Evolutionary conservation across 768 basidiomycete species (phyloP).

Genomic region (Russula foetens): DNA sequence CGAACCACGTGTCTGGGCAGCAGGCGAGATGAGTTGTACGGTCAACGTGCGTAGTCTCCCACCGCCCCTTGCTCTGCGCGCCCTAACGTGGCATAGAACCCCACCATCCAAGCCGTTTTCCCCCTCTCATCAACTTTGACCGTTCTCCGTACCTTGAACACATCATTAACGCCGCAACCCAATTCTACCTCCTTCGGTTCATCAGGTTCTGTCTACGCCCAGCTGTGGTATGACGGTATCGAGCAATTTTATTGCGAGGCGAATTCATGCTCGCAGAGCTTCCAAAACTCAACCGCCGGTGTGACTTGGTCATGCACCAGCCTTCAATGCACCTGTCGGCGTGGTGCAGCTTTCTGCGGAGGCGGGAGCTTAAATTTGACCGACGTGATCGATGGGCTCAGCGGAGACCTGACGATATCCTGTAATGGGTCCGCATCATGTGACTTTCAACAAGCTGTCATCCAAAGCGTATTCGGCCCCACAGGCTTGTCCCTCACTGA

Average conservation of each 20-base stretch:
- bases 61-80: not conserved
- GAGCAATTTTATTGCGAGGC: constrained; percentile 88
- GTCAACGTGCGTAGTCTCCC: constrained; percentile 45
- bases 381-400: constrained; percentile 52
- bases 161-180: constrained; percentile 60
- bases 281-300: constrained; percentile 30
- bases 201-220: constrained; percentile 48
- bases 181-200: constrained; percentile 52
- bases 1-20: constrained; percentile 65
- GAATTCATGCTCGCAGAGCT: constrained; percentile 56
- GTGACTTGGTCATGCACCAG: constrained; percentile 65
- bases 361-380: constrained; percentile 43
- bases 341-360: constrained; percentile 71
- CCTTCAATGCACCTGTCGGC: constrained; percentile 66
- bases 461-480: constrained; percentile 66
- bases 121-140: constrained; percentile 66
- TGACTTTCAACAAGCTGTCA: constrained; percentile 62
- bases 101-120: constrained; percentile 71
- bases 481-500: constrained; percentile 62
- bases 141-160: constrained; percentile 68
- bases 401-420: constrained; percentile 56
- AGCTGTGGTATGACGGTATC: constrained; percentile 69
- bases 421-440: constrained; percentile 61
- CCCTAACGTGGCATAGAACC: constrained; percentile 45
- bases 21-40: constrained; percentile 77